These are phyloP conservation scores for Luzula sylvatica DNA, from an alignment of 176 grass and related monocot genomes.

Conservation along the genomic window DNA sequence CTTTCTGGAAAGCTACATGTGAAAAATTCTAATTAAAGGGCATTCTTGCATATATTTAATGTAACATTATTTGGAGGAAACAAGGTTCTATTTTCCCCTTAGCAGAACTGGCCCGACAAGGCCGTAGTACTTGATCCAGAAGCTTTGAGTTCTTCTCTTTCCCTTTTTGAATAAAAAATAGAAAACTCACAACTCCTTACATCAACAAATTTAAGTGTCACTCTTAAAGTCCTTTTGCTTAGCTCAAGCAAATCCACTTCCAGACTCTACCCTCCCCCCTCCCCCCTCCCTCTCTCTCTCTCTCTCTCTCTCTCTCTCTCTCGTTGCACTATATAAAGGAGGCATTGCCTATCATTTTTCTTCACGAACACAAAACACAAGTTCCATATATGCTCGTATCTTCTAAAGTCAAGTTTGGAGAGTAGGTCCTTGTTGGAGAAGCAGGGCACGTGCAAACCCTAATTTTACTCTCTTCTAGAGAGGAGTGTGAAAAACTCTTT, in stretches of 20 bases:
- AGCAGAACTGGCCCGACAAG: background rate
- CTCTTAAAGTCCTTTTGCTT: background rate
- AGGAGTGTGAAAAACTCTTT: background rate
- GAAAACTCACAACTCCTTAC: background rate
- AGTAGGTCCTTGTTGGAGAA: conserved; percentile 88
- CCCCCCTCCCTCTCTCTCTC: conserved; percentile 11
- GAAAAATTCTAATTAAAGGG: no score
- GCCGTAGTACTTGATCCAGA: background rate
- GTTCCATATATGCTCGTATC: background rate
- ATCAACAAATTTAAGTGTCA: background rate
- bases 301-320: background rate
- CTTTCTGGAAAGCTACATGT: no score
- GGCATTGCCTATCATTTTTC: conserved; percentile 6
- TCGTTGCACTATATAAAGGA: conserved; percentile 40
- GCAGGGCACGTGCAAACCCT: conserved; percentile 87
- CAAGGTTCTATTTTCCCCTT: background rate
- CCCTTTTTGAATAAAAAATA: conserved; percentile 3
- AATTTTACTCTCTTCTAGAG: background rate
- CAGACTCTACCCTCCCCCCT: conserved; percentile 34
- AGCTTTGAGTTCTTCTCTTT: background rate
- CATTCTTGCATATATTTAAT: no score
- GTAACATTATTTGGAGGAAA: background rate
- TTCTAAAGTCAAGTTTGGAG: conserved; percentile 24
- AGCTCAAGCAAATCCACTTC: conserved; percentile 33
- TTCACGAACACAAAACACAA: background rate